A percentile compares a stretch with the other conserved stretches of the same genome.
Conservation (phyloP, 768 basidiomycete genomes). For the Lentinula lateritia region DNA sequence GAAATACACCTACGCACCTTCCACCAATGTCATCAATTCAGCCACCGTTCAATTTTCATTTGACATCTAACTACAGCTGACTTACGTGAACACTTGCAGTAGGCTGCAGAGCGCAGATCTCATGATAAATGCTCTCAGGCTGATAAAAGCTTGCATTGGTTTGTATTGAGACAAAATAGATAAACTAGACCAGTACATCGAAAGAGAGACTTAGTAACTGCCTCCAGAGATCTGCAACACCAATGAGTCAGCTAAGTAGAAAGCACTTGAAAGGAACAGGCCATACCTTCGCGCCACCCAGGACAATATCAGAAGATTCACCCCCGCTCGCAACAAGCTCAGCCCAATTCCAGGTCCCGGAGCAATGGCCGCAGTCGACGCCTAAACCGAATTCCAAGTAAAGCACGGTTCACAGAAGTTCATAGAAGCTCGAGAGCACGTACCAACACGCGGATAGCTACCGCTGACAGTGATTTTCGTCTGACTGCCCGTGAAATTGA, state of each 20-base stretch:
- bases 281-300: background rate
- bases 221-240: background rate
- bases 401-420: background rate
- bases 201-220: background rate
- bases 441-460: background rate
- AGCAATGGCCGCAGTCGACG: constrained; percentile 5
- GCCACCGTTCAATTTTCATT: too few species aligned
- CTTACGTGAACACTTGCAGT: too few species aligned
- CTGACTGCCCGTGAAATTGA: background rate
- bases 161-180: too few species aligned
- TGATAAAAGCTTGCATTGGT: too few species aligned
- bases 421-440: background rate
- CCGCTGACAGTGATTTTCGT: background rate
- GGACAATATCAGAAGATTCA: background rate
- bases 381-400: background rate
- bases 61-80: too few species aligned
- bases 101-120: too few species aligned
- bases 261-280: background rate
- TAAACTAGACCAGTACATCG: too few species aligned
- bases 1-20: background rate
- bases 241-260: background rate
- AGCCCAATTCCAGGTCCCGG: constrained; percentile 1
- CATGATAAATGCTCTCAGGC: too few species aligned
- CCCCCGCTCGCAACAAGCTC: background rate
- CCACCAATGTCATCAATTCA: background rate